Conservation (phyloP, 176 grass and related monocot species). For the Carex pumila region DNA sequence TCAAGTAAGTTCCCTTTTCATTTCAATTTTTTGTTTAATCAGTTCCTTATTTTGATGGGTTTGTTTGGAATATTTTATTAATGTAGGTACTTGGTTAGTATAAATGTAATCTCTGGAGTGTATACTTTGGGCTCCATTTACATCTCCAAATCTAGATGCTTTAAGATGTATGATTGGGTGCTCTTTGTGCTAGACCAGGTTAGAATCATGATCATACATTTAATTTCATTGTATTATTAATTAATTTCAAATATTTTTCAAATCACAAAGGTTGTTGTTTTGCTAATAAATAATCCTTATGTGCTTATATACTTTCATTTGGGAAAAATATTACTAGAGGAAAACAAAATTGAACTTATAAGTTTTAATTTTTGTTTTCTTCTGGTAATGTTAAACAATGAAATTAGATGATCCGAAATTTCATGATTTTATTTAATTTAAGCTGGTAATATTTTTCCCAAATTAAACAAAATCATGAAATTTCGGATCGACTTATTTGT, state of each 20-base stretch:
- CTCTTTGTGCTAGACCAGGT: conserved; percentile 79
- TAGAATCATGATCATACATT: not conserved
- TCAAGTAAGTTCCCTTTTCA: conserved; percentile 45
- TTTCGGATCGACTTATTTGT: not conserved
- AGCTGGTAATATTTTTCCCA: no score
- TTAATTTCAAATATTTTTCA: not conserved
- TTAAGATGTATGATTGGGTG: conserved; percentile 36
- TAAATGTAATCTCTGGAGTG: conserved; percentile 52
- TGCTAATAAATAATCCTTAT: not conserved
- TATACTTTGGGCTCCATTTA: conserved; percentile 47
- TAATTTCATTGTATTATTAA: not conserved
- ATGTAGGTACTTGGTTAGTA: conserved; percentile 56
- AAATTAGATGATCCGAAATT: no score
- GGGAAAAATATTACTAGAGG: not conserved
- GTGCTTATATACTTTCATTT: not conserved
- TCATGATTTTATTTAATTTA: no score
- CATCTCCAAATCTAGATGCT: conserved; percentile 28
- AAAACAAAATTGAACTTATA: not conserved
- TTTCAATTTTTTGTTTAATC: not conserved
- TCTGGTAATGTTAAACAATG: no score
- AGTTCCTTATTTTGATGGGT: not conserved
- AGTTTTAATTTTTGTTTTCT: no score
- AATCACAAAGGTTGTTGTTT: not conserved
- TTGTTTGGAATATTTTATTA: not conserved
- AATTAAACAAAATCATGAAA: not conserved